Evolutionary conservation across 2,329 filamentous ascomycete species (phyloP), one percentile per base, ranked within the genome.

Genomic region (Fusarium sp.): DNA sequence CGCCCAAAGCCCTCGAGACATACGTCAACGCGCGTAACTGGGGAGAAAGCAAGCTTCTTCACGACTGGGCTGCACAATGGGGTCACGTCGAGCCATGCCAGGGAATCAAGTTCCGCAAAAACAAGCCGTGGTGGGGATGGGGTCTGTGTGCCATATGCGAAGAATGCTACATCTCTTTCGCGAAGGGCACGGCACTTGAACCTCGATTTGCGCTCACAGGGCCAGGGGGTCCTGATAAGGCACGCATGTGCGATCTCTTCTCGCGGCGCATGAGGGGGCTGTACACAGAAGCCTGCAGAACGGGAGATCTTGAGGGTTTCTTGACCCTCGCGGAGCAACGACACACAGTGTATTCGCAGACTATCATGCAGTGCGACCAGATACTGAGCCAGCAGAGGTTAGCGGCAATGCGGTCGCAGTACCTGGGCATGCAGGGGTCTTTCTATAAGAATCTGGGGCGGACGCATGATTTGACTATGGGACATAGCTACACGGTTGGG

Each of bases 241-340:
- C 58, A 35, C 62, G 67, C 4, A 77, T 80, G 71, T 81, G 79
- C 63, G 78, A 80, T 45, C 62, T 80, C 43, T 81, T 78, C 57
- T 79, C 77, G 7, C 70, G 73, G 23, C 78, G 78, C 13, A 80
- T 81, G 75, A 76, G 79, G 8, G 47, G 60, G 1, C 48, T 79
- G 0, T 80, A 78, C 62, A 57, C 54, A 2, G 67, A 76, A 23
- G 77, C 78, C 4, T 78, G 78, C 45, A 39, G 43, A 7, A 53
- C 68, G 6, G 64, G 50, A 1, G 66, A 74, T 33, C 68, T 74
- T 1, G 62, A 75, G 6, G 49, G 57, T 2, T 65, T 82, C 30
- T 61, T 80, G 0, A 47, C 56, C 3, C 61, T 65, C 5, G 73
- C 76, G 2, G 68, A 61, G 15, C 71, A 72, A 8, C 61, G 73